A percentile compares a stretch with the other conserved stretches of the same genome.
Conservation (phyloP, 73 alveolate species). For the Paramecium pentaurelia region DNA sequence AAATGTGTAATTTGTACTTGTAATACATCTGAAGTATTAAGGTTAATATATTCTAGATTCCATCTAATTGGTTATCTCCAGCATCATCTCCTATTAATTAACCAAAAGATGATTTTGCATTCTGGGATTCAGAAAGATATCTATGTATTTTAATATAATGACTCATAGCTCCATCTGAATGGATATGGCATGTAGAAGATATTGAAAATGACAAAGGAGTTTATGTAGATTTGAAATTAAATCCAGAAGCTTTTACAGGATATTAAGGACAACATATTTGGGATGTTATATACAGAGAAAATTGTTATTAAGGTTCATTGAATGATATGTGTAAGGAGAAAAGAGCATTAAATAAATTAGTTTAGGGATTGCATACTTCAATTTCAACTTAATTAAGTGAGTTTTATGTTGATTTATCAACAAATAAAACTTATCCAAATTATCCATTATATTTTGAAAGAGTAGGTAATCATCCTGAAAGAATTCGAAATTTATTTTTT, state of each 20-base stretch:
- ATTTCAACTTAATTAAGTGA: constrained; percentile 82
- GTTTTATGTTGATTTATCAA: constrained; percentile 69
- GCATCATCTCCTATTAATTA: not conserved
- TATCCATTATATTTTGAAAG: constrained; percentile 74
- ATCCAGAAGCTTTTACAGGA: constrained; percentile 90
- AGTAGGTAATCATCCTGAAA: constrained; percentile 85
- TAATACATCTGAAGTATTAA: not conserved
- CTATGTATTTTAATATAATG: not conserved
- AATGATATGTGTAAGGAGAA: constrained; percentile 83
- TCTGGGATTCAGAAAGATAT: constrained; percentile 47
- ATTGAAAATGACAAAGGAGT: constrained; percentile 51
- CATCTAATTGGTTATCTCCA: constrained; percentile 5
- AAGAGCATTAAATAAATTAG: constrained; percentile 79
- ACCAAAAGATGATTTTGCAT: constrained; percentile 53
- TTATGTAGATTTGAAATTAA: constrained; percentile 75
- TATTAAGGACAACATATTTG: constrained; percentile 92
- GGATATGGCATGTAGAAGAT: constrained; percentile 63
- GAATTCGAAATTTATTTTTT: constrained; percentile 80
- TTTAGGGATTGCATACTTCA: constrained; percentile 85
- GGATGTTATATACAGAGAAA: constrained; percentile 92
- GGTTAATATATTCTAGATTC: not conserved
- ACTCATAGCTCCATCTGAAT: constrained; percentile 10
- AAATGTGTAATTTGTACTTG: constrained; percentile 45
- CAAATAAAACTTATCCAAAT: constrained; percentile 72
- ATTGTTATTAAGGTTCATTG: constrained; percentile 67